Percentiles rank a stretch among this genome's conserved stretches.
Conservation (phyloP, 192 early-diverging fungal species). For the Backusella psychrophila region DNA sequence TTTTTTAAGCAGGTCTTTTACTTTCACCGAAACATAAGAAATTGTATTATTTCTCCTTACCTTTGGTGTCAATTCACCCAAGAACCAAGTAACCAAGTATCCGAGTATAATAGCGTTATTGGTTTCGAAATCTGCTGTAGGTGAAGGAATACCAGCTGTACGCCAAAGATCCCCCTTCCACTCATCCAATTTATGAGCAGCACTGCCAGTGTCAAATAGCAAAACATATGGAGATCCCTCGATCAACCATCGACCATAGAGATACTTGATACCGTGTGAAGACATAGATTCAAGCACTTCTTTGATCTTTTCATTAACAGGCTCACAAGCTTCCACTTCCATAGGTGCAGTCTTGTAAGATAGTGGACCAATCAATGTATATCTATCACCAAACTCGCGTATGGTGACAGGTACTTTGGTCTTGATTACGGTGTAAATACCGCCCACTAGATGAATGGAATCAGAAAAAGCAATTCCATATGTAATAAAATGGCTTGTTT, state of each 20-base stretch:
- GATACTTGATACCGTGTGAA: constrained; percentile 70
- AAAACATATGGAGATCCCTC: constrained; percentile 91
- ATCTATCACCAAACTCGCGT: constrained; percentile 92
- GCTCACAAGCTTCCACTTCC: constrained; percentile 88
- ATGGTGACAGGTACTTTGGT: constrained; percentile 95
- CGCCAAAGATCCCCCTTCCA: constrained; percentile 98
- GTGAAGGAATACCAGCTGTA: constrained; percentile 85
- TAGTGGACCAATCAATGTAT: constrained; percentile 90
- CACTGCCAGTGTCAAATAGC: constrained; percentile 83
- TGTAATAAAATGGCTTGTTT: background rate
- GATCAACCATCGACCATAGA: constrained; percentile 95
- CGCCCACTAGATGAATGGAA: constrained; percentile 68
- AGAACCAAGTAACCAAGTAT: constrained; percentile 93
- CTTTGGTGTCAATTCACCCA: constrained; percentile 62
- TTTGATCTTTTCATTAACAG: constrained; percentile 62
- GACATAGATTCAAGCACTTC: constrained; percentile 70
- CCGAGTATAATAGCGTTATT: constrained; percentile 96
- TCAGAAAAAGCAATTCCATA: background rate
- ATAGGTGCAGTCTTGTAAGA: constrained; percentile 85
- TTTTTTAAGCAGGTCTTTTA: background rate
- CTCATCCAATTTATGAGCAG: constrained; percentile 78
- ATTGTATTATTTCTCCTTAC: constrained; percentile 22
- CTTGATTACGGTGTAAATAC: constrained; percentile 98
- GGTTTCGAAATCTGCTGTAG: constrained; percentile 88
- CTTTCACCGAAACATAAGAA: constrained; percentile 1